phyloP scores from a whole-genome alignment of 208 protist genomes.

The Trypanosoma scelopori region DNA sequence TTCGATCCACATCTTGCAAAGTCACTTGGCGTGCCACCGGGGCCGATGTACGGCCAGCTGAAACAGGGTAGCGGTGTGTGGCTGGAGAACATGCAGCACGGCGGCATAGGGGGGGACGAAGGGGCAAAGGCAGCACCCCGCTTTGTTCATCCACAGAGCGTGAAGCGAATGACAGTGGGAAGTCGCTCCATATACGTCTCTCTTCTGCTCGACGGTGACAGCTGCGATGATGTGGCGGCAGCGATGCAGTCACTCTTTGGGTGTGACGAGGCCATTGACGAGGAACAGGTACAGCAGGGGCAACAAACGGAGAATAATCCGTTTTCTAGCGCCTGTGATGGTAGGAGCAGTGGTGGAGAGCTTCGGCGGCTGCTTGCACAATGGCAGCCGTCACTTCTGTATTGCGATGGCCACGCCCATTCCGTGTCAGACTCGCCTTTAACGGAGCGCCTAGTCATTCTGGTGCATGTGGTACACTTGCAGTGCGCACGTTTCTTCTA shows the following conservation, averaged over 20 bases:
- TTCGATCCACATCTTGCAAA: slow-evolving; percentile 63
- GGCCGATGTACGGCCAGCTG: slow-evolving; percentile 68
- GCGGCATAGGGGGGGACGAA: not conserved
- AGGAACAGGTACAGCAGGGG: not conserved
- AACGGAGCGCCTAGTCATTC: slow-evolving; percentile 10
- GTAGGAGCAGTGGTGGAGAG: not conserved
- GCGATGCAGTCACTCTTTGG: slow-evolving; percentile 49
- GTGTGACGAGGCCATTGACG: slow-evolving; percentile 2
- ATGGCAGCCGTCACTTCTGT: slow-evolving; percentile 21
- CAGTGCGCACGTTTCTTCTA: slow-evolving; percentile 23
- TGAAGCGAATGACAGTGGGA: slow-evolving; percentile 48
- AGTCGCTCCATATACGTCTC: slow-evolving; percentile 62
- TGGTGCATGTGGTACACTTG: slow-evolving; percentile 29
- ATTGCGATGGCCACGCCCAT: slow-evolving; percentile 14
- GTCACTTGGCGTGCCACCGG: slow-evolving; percentile 55
- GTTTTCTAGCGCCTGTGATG: not conserved
- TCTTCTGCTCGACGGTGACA: slow-evolving; percentile 75
- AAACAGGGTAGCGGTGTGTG: slow-evolving; percentile 60
- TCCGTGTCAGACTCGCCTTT: not conserved
- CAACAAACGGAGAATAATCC: not conserved
- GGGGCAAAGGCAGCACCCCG: not conserved
- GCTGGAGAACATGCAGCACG: slow-evolving; percentile 10
- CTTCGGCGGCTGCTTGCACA: slow-evolving; percentile 12
- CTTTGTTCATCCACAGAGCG: slow-evolving; percentile 56
- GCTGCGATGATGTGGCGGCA: slow-evolving; percentile 35